These are phyloP conservation scores for Backusella westeae DNA, from an alignment of 192 early-diverging fungal genomes.

Conservation along the genomic window DNA sequence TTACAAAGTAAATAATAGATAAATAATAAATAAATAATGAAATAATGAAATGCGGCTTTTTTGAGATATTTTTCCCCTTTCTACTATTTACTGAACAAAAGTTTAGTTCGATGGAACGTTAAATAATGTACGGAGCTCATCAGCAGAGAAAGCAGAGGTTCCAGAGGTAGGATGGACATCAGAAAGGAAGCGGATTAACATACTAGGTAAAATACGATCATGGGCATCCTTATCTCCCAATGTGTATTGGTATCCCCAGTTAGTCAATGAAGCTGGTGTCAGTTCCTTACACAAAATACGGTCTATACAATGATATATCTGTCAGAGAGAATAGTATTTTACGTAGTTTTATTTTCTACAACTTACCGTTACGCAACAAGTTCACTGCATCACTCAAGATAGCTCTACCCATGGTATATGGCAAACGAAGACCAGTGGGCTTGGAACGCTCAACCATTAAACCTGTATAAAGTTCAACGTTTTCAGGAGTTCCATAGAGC, in stretches of 20 bases:
- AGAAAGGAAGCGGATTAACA: slow-evolving; percentile 20
- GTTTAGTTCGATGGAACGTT: not conserved
- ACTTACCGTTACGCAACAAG: slow-evolving; percentile 41
- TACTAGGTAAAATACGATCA: slow-evolving; percentile 13
- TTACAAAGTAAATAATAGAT: not conserved
- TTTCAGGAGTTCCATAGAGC: slow-evolving; percentile 40
- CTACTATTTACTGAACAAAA: not conserved
- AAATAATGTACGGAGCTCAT: slow-evolving; percentile 5
- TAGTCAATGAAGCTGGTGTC: slow-evolving; percentile 40
- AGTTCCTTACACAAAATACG: slow-evolving; percentile 43
- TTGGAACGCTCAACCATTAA: slow-evolving; percentile 43
- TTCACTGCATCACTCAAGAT: slow-evolving; percentile 50
- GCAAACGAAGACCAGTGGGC: slow-evolving; percentile 38
- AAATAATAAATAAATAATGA: not conserved
- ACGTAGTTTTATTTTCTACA: not conserved
- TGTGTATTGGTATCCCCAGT: slow-evolving; percentile 40
- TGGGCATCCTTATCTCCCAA: slow-evolving; percentile 17
- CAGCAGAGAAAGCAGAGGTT: not conserved
- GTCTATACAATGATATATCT: slow-evolving; percentile 26
- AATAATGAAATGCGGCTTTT: not conserved
- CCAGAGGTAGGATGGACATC: not conserved
- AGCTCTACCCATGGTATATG: slow-evolving; percentile 44
- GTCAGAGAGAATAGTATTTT: not conserved
- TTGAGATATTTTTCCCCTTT: not conserved
- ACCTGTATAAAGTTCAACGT: slow-evolving; percentile 51